Evolutionary conservation across 805 yeast genomes (phyloP), one percentile per base, ranked within the genome.

Genomic region (Candida germanica): DNA sequence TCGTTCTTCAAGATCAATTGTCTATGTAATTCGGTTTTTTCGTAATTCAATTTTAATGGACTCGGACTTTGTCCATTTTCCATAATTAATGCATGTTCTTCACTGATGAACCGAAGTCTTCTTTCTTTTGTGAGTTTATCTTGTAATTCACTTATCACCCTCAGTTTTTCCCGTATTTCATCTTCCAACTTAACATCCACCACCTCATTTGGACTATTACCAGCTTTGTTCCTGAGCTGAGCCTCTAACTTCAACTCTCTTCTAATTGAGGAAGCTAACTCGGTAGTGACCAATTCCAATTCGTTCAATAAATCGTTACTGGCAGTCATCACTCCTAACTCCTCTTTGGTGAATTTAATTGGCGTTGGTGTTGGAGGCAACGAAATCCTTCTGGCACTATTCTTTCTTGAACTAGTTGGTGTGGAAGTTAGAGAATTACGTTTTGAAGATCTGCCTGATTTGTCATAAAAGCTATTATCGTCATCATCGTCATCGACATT

Each of bases 251-350:
- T 54, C n/a, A 83, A 64, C 53, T 85, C 94, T 26, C 93, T 63
- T 36, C 76, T 73, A 30, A 84, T 81, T 0, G 89, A 79, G 16
- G 76, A 76, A 0, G 88, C 89, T 33, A 85, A 64, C 49, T 84
- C 94, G 17, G 75, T 73, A 1, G 89, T 80, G 1, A 85, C 80
- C 16, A 83, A 50, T 40, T 80, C 82, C 26, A 85, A 58, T 50
- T 84, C 91, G 37, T 73, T 69, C 47, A 82, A 64, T 26, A 84
- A 56, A 17, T 71, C 73, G 33, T 69, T 69, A 43, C 79, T 82
- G 35, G 83, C 77, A 23, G 67, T 74, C 62, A 83, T 66, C 6
- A 83, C 62, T 1, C 80, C 79, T 35, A 80, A 53, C 46, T 83
- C 87, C 15, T 79, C 83, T 26, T 77, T 71, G 1, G 80, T 69